Conservation (phyloP, 441 rosid species). For the Aquilaria agallochum region DNA sequence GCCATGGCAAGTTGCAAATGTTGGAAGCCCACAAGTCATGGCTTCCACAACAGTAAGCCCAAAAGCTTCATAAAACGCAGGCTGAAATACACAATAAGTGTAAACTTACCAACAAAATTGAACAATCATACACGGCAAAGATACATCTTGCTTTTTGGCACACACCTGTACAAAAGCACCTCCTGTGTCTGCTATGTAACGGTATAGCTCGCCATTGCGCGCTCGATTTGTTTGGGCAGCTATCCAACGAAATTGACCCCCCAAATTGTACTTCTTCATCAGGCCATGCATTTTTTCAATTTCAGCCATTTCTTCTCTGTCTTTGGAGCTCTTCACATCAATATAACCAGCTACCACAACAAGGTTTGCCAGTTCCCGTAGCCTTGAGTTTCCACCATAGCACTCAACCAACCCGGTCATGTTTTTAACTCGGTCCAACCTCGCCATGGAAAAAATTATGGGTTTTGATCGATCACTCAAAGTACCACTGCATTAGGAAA, state of each 20-base stretch:
- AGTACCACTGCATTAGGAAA: slow-evolving; percentile 51
- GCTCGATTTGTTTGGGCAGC: slow-evolving; percentile 87
- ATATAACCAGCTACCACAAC: slow-evolving; percentile 84
- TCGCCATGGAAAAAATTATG: slow-evolving; percentile 88
- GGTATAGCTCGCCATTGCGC: slow-evolving; percentile 92
- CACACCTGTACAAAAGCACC: slow-evolving; percentile 91
- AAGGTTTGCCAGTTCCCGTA: slow-evolving; percentile 83
- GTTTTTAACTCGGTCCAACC: slow-evolving; percentile 89
- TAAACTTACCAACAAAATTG: background rate
- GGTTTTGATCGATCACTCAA: slow-evolving; percentile 78
- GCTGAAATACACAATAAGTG: slow-evolving; percentile 32
- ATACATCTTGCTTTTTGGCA: background rate
- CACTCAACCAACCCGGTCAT: slow-evolving; percentile 85
- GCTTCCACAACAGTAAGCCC: slow-evolving; percentile 95
- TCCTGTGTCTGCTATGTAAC: slow-evolving; percentile 77
- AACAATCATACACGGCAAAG: too few relatives aligned
- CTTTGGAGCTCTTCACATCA: slow-evolving; percentile 70
- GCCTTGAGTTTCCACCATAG: slow-evolving; percentile 58
- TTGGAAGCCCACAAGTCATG: slow-evolving; percentile 95
- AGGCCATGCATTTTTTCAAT: slow-evolving; percentile 81
- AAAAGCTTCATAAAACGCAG: slow-evolving; percentile 96
- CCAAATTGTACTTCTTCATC: slow-evolving; percentile 55
- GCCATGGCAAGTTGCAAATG: slow-evolving; percentile 89
- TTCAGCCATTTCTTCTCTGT: slow-evolving; percentile 86
- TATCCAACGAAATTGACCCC: slow-evolving; percentile 90